Percentiles rank a stretch among this genome's conserved stretches.
Evolutionary conservation across 2,329 filamentous ascomycete genomes (phyloP).

Genomic region (Amauroascus niger): DNA sequence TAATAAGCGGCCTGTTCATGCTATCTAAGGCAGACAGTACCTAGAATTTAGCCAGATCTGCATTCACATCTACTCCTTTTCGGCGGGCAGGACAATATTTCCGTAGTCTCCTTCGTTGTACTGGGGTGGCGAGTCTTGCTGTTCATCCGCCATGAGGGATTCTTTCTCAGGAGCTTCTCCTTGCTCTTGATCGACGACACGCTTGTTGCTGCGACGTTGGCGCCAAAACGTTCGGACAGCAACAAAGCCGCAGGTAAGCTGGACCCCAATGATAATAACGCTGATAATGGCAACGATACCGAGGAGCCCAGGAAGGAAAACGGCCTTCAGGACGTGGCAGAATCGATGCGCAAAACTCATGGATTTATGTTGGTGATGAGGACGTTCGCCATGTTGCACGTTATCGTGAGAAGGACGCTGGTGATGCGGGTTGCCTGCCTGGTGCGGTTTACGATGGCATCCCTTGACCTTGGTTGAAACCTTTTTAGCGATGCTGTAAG

Average conservation of each 20-base stretch:
- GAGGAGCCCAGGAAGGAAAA: conserved; percentile 38
- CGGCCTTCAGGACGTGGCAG: conserved; percentile 35
- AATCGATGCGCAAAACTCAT: conserved; percentile 33
- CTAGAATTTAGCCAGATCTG: not conserved
- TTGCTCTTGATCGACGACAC: conserved; percentile 26
- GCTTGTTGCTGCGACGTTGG: conserved; percentile 23
- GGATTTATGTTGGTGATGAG: conserved; percentile 23
- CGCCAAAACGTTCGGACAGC: conserved; percentile 39
- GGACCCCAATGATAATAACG: conserved; percentile 39
- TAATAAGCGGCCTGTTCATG: too few relatives aligned
- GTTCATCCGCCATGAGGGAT: conserved; percentile 29
- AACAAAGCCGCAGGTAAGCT: conserved; percentile 39
- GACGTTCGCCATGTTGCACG: not conserved
- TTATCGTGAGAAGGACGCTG: conserved; percentile 6
- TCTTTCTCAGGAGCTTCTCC: conserved; percentile 37
- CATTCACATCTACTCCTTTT: conserved; percentile 26
- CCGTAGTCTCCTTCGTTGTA: conserved; percentile 29
- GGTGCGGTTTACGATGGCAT: conserved; percentile 25
- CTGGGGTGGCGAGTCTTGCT: conserved; percentile 29
- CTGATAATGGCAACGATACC: conserved; percentile 39
- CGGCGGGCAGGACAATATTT: conserved; percentile 20
- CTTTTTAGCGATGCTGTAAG: conserved; percentile 26
- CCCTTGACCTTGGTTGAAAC: conserved; percentile 26
- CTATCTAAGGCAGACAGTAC: not conserved
- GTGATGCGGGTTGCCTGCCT: not conserved